A percentile compares a stretch with the other conserved stretches of the same genome.
These are phyloP conservation scores for Backusella australiensis DNA, from an alignment of 192 early-diverging fungal species.

Conservation along the genomic window DNA sequence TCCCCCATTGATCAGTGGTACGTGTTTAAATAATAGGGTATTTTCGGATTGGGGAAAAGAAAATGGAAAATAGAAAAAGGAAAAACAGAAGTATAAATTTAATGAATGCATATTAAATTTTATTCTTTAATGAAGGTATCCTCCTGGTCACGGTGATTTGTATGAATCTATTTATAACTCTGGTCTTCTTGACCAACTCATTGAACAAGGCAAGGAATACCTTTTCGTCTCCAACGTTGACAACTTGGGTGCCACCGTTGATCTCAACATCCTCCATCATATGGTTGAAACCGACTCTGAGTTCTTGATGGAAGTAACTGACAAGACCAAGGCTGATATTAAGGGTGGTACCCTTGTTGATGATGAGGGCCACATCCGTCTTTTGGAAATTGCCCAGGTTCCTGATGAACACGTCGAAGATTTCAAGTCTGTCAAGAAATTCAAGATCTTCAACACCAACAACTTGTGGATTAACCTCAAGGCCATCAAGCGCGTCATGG, in stretches of 20 bases:
- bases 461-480: slow-evolving; percentile 86
- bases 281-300: slow-evolving; percentile 85
- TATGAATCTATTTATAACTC: slow-evolving; percentile 93
- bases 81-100: background rate
- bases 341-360: slow-evolving; percentile 99
- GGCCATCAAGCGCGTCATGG: slow-evolving; percentile 85
- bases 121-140: slow-evolving; percentile 62
- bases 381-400: slow-evolving; percentile 99
- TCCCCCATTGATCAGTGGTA: slow-evolving; percentile 67
- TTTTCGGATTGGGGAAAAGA: slow-evolving; percentile 18
- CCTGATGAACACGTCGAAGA: slow-evolving; percentile 94
- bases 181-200: slow-evolving; percentile 87
- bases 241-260: slow-evolving; percentile 97
- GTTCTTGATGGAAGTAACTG: slow-evolving; percentile 98
- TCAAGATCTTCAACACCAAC: slow-evolving; percentile 99
- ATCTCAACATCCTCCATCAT: slow-evolving; percentile 88
- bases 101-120: background rate
- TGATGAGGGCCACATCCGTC: slow-evolving; percentile 90
- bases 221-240: slow-evolving; percentile 99
- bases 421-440: slow-evolving; percentile 99
- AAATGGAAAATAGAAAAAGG: background rate
- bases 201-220: slow-evolving; percentile 97
- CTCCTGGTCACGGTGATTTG: slow-evolving; percentile 99
- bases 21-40: background rate
- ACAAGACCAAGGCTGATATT: slow-evolving; percentile 99